Base-by-base conservation (phyloP, 2,329 filamentous ascomycete genomes). In the Plenodomus lindquistii region DNA sequence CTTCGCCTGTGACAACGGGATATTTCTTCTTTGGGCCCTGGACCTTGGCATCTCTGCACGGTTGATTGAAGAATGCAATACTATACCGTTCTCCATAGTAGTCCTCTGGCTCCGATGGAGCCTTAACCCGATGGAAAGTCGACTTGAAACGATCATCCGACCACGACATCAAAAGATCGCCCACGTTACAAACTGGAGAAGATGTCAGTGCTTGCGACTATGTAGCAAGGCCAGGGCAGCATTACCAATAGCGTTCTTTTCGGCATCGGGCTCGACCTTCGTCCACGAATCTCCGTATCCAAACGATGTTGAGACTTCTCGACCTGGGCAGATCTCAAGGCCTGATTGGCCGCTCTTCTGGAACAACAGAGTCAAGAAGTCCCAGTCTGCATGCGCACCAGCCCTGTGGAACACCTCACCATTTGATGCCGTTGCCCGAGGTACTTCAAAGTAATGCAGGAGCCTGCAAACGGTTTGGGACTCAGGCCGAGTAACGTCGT, bases 41-140 rank as follows among this genome's bases (percentile, higher is more conserved):
- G 34, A 86, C 84, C 53, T 75, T 62, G 9, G 78, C 77, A 65
- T 84, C 80, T 46, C 76, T 79, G 63, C 79, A 80, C 0, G 84
- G 83, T 70, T 86, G 84, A 55, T 85, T 86, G 69, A 86, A 86
- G 59, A 81, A 87, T 7, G 84, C 84, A 63, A 87, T 83, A 63
- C 81, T 85, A 64, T 85, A 87, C 36, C 84, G 76, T 55, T 81
- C 77, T 4, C 82, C 82, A 57, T 79, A 86, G 62, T 79, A 84
- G 38, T 79, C 75, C 2, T 73, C 75, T 0, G 74, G 73, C 55
- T 85, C 81, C 21, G 70, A 75, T 0, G 83, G 83, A 1, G 83
- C 81, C 69, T 83, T 84, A 48, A 87, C 84, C 3, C 84, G 78
- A 67, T 87, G 85, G 44, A 85, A 83, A 0, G 84, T 85, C 35